Conservation (phyloP, 179 eudicot genomes). For the Corrigiola litoralis region DNA sequence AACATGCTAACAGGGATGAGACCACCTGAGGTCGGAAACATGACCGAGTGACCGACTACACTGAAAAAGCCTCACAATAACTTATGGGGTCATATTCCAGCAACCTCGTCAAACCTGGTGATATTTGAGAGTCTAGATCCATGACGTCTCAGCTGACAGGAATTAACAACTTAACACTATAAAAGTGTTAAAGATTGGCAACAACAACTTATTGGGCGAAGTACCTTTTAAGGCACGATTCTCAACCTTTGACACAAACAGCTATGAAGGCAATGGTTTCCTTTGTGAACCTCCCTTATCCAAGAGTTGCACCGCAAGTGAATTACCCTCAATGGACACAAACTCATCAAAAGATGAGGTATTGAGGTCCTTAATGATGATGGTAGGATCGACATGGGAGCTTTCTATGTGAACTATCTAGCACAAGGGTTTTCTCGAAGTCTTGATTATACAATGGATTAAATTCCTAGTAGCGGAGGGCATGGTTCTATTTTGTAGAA, state of each 20-base stretch:
- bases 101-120: too few relatives aligned
- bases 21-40: too few relatives aligned
- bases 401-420: neutral
- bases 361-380: too few relatives aligned
- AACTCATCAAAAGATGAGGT: neutral
- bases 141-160: too few relatives aligned
- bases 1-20: too few relatives aligned
- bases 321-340: neutral
- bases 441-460: neutral
- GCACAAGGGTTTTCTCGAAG: constrained; percentile 1
- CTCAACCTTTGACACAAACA: neutral
- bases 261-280: neutral
- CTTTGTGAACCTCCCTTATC: neutral
- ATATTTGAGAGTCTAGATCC: too few relatives aligned
- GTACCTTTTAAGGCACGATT: neutral
- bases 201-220: neutral
- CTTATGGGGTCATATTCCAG: too few relatives aligned
- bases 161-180: neutral
- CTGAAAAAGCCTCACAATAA: too few relatives aligned
- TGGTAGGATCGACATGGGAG: neutral
- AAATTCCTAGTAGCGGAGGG: neutral
- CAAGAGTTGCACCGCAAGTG: neutral
- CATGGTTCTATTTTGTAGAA: neutral
- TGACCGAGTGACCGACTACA: too few relatives aligned
- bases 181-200: neutral